These are phyloP conservation scores for Rubia peregrina DNA, from an alignment of 305 asterid species.

Conservation along the genomic window DNA sequence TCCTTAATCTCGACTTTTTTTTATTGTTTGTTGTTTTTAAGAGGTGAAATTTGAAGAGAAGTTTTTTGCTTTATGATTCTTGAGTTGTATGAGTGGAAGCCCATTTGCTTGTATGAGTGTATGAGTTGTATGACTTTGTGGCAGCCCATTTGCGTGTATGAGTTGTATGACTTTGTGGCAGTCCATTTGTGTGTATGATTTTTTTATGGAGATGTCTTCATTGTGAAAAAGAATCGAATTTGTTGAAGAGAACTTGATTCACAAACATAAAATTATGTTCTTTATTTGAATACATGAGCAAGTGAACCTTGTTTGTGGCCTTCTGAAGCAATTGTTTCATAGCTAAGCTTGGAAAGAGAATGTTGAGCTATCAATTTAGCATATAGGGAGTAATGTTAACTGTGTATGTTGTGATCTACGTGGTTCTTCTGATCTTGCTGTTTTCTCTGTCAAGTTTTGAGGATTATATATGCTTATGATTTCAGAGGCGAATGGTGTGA, in stretches of 20 bases:
- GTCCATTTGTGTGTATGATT: no score
- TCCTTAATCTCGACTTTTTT: background rate
- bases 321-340: background rate
- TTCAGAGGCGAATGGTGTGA: slow-evolving; percentile 22
- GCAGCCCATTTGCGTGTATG: background rate
- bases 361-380: background rate
- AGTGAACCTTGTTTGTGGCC: background rate
- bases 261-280: background rate
- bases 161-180: background rate
- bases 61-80: background rate
- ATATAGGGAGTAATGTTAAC: no score
- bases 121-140: background rate
- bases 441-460: slow-evolving; percentile 12
- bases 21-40: background rate
- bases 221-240: background rate
- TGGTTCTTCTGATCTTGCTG: background rate
- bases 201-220: background rate
- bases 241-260: background rate
- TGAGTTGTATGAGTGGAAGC: background rate
- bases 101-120: no score
- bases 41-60: no score
- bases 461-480: slow-evolving; percentile 8
- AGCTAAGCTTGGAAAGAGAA: background rate
- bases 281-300: no score
- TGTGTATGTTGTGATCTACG: background rate